Evolutionary conservation across 2,329 filamentous ascomycete genomes (phyloP).

Genomic region (Pochonia chlamydosporia): DNA sequence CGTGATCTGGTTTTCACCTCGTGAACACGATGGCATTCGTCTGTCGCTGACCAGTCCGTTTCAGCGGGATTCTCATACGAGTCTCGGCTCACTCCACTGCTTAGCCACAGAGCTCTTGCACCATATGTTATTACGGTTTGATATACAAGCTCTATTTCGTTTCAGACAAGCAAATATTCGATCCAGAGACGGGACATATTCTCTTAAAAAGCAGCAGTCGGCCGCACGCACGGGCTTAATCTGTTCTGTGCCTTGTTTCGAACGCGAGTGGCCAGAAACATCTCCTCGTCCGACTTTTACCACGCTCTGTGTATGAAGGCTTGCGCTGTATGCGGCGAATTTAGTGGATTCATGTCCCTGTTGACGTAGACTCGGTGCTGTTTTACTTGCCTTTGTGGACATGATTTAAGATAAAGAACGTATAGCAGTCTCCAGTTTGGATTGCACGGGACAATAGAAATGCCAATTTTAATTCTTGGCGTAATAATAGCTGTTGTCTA

Average conservation of each 20-base stretch:
- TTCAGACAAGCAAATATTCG: conserved; percentile 22
- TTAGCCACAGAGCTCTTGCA: conserved; percentile 26
- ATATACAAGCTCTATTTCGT: conserved; percentile 24
- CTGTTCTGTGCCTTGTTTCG: conserved; percentile 23
- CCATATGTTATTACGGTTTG: conserved; percentile 19
- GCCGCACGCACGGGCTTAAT: conserved; percentile 18
- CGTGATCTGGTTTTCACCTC: conserved; percentile 26
- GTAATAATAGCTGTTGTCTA: too few relatives aligned
- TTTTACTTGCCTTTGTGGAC: conserved; percentile 21
- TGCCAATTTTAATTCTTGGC: too few relatives aligned
- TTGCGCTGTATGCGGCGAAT: conserved; percentile 19
- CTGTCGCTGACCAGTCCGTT: conserved; percentile 23
- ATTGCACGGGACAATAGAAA: too few relatives aligned
- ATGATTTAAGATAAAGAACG: too few relatives aligned
- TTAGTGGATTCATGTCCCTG: conserved; percentile 19
- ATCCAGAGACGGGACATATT: conserved; percentile 17
- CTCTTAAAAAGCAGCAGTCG: conserved; percentile 18
- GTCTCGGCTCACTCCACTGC: conserved; percentile 20
- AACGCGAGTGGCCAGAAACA: conserved; percentile 16
- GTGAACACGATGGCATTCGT: conserved; percentile 19
- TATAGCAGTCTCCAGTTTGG: too few relatives aligned
- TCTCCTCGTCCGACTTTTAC: conserved; percentile 20
- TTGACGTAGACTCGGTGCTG: conserved; percentile 23
- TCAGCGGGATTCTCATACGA: conserved; percentile 11
- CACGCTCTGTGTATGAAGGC: conserved; percentile 18